Base-by-base conservation (phyloP, 2,329 filamentous ascomycete genomes). In the Sporothrix protearum region DNA sequence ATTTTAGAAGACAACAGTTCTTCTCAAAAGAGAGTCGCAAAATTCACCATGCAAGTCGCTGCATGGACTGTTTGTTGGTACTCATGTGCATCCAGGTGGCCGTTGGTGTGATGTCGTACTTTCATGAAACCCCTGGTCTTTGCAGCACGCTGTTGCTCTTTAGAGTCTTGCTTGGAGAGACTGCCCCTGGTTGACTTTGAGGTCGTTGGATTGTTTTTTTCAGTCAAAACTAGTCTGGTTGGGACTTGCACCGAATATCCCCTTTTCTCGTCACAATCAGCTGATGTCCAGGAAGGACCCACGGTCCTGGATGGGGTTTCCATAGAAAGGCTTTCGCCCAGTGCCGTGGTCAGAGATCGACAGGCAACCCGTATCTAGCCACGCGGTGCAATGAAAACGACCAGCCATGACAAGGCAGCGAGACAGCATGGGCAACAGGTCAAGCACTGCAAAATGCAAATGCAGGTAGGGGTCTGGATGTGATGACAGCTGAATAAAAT, bases 301-400 rank as follows among this genome's bases (percentile, higher is more conserved):
- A 39, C 33, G 57, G 57, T 7, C 57, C 33, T 63, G 57, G 49
- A 49, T 49, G 47, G 42, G n/a, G n/a, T 6, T 42, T 42, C 39
- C 39, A 22, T 49, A 16, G 55, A 42, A 42, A 63, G 33, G 6
- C 57, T 25, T 63, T 33, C 57, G 57, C 5, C 59, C 22, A 64
- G 36, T 16, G 22, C 59, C n/a, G 10, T 45, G 59, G 57, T 10
- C 61, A 49, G 16, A 2, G 63, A 66, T 66, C 63, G 63, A 22
- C 63, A 66, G 25, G 63, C 59, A 64, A 28, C 59, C 59, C 28
- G 25, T 28, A 64, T 14, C 61, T 39, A 47, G 61, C 61, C 39
- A 45, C 42, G 22, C 63, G 63, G 42, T 66, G 42, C 42, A 30
- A 49, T 66, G 63, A 25, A 49, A 33, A 42, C 4, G 33, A 33